These are phyloP conservation scores for Apiotrichum veenhuisii DNA, from an alignment of 1,284 basidiomycete genomes.

Conservation along the genomic window DNA sequence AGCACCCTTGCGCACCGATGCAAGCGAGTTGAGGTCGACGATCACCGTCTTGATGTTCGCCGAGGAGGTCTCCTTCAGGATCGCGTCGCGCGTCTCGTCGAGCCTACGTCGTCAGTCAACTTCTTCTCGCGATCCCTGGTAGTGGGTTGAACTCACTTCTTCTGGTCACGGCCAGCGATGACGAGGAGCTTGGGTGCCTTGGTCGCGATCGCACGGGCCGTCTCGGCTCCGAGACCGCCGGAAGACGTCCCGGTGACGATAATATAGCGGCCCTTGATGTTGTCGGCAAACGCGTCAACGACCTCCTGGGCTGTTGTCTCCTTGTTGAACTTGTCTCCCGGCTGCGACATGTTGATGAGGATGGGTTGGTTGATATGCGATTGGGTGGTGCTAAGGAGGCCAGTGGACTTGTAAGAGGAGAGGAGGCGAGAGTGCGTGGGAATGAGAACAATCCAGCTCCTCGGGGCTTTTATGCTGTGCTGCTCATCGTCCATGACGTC, in stretches of 20 bases:
- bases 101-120: slow-evolving; percentile 19
- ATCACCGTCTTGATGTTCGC: slow-evolving; percentile 6
- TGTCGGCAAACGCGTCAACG: slow-evolving; percentile 4
- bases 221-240: slow-evolving; percentile 21
- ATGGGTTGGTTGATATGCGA: too few species aligned
- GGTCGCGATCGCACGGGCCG: slow-evolving; percentile 20
- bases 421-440: too few species aligned
- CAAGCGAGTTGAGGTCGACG: slow-evolving; percentile 18
- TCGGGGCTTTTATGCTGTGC: too few species aligned
- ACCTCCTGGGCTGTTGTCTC: slow-evolving; percentile 14
- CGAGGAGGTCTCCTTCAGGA: slow-evolving; percentile 9
- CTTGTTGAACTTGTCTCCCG: background rate
- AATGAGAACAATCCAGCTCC: too few species aligned
- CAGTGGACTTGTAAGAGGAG: too few species aligned
- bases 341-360: too few species aligned
- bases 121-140: too few species aligned
- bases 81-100: slow-evolving; percentile 6
- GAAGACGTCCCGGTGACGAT: slow-evolving; percentile 21
- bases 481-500: too few species aligned
- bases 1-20: slow-evolving; percentile 9
- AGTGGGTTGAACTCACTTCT: slow-evolving; percentile 17
- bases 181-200: slow-evolving; percentile 19
- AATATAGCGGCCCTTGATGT: slow-evolving; percentile 13
- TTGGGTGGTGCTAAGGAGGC: too few species aligned
- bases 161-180: slow-evolving; percentile 17